Percentiles rank a stretch among this genome's conserved stretches.
phyloP scores from a whole-genome alignment of 1,284 basidiomycete species.

The Cystobasidium slooffiae region DNA sequence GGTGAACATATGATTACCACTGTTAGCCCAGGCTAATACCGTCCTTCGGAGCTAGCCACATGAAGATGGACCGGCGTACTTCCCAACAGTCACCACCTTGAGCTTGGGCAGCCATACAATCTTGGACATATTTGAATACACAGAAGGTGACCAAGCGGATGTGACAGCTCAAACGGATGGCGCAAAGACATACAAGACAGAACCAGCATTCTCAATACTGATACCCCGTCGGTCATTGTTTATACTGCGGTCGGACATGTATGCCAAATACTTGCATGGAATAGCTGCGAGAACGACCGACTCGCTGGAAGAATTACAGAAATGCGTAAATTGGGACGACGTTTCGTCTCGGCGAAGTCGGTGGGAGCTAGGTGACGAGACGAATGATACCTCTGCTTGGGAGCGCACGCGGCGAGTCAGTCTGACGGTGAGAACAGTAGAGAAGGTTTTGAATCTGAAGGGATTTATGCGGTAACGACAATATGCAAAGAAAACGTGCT shows the following conservation, averaged over 20 bases:
- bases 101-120: constrained; percentile 82
- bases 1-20: constrained; percentile 49
- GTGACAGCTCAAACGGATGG: neutral
- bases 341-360: constrained; percentile 26
- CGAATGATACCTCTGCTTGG: constrained; percentile 9
- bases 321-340: constrained; percentile 44
- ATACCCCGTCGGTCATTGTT: constrained; percentile 37
- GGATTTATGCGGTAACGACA: constrained; percentile 15
- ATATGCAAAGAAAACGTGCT: neutral
- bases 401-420: constrained; percentile 36
- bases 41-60: constrained; percentile 68
- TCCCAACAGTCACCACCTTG: constrained; percentile 84
- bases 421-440: constrained; percentile 43
- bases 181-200: constrained; percentile 31
- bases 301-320: constrained; percentile 28
- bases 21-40: constrained; percentile 3
- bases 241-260: constrained; percentile 37
- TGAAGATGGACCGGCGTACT: constrained; percentile 87
- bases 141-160: neutral
- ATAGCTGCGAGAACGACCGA: constrained; percentile 40
- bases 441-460: constrained; percentile 39
- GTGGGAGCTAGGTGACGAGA: constrained; percentile 41
- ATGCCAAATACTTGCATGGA: constrained; percentile 40
- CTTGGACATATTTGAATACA: constrained; percentile 72
- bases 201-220: constrained; percentile 41